Conservation (phyloP, 768 basidiomycete species). For the Candolleomyces efflorescens region DNA sequence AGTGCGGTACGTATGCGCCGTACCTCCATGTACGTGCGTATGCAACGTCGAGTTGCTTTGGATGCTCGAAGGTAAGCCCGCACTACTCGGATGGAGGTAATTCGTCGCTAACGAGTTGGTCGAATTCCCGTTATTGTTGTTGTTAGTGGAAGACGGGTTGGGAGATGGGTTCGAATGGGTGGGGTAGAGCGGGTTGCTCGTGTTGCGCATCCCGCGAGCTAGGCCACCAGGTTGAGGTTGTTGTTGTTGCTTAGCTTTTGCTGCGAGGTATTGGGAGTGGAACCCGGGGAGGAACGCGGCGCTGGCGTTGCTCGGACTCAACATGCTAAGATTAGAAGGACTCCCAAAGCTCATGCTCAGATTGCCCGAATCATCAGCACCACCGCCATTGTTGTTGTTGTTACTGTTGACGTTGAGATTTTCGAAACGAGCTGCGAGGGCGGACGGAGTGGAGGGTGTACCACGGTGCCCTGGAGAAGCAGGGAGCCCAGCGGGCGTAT, state of each 20-base stretch:
- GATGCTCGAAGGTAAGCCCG: slow-evolving; percentile 26
- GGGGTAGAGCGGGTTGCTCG: slow-evolving; percentile 27
- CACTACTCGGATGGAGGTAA: slow-evolving; percentile 22
- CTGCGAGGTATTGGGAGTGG: slow-evolving; percentile 57
- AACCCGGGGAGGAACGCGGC: slow-evolving; percentile 78
- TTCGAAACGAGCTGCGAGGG: slow-evolving; percentile 40
- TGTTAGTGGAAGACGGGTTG: slow-evolving; percentile 12
- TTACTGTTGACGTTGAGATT: slow-evolving; percentile 15
- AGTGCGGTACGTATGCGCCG: slow-evolving; percentile 36
- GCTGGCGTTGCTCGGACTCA: slow-evolving; percentile 73
- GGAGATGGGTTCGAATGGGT: slow-evolving; percentile 2
- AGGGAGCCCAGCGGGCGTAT: slow-evolving; percentile 31
- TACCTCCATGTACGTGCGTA: slow-evolving; percentile 33
- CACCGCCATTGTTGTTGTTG: slow-evolving; percentile 25
- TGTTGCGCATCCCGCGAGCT: slow-evolving; percentile 26
- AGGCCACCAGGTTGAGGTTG: slow-evolving; percentile 23
- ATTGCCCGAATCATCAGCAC: slow-evolving; percentile 24
- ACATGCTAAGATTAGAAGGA: slow-evolving; percentile 29
- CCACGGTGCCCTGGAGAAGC: slow-evolving; percentile 37
- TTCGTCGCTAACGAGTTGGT: slow-evolving; percentile 21
- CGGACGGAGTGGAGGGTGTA: slow-evolving; percentile 46
- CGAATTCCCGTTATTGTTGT: not conserved
- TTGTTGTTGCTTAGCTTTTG: slow-evolving; percentile 39
- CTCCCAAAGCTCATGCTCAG: slow-evolving; percentile 35
- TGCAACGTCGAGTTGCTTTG: slow-evolving; percentile 34